phyloP scores from a whole-genome alignment of 371 early-diverging fungal species.

The Homolaphlyctis polyrhiza region DNA sequence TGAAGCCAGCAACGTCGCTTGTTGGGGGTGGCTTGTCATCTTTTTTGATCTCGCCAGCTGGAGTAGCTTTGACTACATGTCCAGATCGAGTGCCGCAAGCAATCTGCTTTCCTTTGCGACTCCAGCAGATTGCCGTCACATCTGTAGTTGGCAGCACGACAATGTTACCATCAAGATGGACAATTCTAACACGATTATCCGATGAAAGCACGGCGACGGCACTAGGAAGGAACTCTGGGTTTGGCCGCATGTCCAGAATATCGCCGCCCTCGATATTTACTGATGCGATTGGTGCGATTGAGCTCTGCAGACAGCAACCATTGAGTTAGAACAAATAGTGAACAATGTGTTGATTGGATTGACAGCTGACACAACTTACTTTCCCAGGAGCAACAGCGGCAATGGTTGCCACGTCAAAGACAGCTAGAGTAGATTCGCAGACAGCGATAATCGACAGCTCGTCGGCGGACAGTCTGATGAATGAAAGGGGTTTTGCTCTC shows the following conservation, averaged over 20 bases:
- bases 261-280: not conserved
- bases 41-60: slow-evolving; percentile 26
- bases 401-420: not conserved
- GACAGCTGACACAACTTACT: no score
- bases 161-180: slow-evolving; percentile 10
- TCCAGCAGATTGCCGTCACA: slow-evolving; percentile 29
- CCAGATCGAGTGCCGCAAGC: slow-evolving; percentile 29
- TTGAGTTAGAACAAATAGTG: no score
- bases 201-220: slow-evolving; percentile 16
- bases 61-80: slow-evolving; percentile 20
- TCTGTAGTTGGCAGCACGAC: not conserved
- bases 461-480: not conserved
- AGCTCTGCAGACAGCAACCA: no score
- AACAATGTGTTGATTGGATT: no score
- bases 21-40: slow-evolving; percentile 17
- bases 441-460: not conserved
- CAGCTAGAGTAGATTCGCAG: not conserved
- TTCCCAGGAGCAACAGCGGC: not conserved
- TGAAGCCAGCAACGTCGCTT: not conserved
- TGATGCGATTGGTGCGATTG: no score
- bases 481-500: no score
- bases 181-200: slow-evolving; percentile 13
- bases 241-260: slow-evolving; percentile 17
- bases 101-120: slow-evolving; percentile 39
- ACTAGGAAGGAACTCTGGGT: slow-evolving; percentile 26